Percentiles rank a stretch among this genome's conserved stretches.
Conservation (phyloP, 108 stramenopile species). For the Fistulifera solaris region DNA sequence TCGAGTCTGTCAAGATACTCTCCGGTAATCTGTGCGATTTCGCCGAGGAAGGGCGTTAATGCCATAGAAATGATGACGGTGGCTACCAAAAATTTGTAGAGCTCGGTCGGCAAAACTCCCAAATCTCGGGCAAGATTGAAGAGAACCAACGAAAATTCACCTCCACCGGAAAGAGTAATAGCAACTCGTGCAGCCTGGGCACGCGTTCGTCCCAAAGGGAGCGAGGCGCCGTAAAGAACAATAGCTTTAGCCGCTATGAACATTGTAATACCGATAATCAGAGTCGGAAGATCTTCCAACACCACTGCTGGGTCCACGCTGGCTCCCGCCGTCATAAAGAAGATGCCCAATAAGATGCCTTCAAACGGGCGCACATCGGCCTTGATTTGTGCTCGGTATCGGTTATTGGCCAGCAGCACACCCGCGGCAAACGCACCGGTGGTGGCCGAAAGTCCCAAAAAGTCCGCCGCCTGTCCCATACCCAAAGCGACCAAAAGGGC, state of each 20-base stretch:
- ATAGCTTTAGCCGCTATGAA: conserved; percentile 40
- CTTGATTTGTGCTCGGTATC: conserved; percentile 69
- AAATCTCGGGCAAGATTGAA: conserved; percentile 51
- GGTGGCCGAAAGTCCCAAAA: conserved; percentile 56
- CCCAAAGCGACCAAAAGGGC: conserved; percentile 54
- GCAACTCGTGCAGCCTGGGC: conserved; percentile 44
- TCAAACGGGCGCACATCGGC: conserved; percentile 71
- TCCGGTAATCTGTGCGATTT: conserved; percentile 32
- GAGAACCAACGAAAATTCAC: conserved; percentile 71
- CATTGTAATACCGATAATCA: conserved; percentile 38
- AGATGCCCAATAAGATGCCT: conserved; percentile 63
- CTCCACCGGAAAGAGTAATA: conserved; percentile 50
- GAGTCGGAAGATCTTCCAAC: conserved; percentile 38
- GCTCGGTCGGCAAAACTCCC: conserved; percentile 40
- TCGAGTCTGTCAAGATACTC: conserved; percentile 8
- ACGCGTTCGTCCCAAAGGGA: conserved; percentile 28
- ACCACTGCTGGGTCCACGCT: conserved; percentile 49
- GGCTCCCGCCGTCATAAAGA: conserved; percentile 71
- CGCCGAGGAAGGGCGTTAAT: conserved; percentile 59
- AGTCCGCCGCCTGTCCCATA: conserved; percentile 53
- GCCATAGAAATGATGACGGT: conserved; percentile 68
- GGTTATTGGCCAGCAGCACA: conserved; percentile 62
- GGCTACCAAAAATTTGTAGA: conserved; percentile 47
- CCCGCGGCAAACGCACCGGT: conserved; percentile 79
- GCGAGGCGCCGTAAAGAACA: conserved; percentile 10